phyloP scores from a whole-genome alignment of 1,284 basidiomycete species.

The Golubevia pallescens region DNA sequence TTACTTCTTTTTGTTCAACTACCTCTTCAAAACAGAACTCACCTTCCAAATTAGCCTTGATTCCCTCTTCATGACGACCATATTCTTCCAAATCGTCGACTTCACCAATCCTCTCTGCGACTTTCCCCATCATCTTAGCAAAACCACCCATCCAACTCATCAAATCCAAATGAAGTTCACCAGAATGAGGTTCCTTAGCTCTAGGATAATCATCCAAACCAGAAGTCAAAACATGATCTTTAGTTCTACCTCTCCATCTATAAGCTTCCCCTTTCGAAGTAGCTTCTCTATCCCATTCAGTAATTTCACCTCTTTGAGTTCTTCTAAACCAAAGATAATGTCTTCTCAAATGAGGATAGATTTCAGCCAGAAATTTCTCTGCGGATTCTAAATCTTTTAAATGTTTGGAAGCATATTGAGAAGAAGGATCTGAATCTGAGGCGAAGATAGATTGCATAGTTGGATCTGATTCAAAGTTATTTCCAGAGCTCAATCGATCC shows the following conservation, averaged over 20 bases:
- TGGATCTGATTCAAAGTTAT: conserved; percentile 11
- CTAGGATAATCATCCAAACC: conserved; percentile 61
- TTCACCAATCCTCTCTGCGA: conserved; percentile 34
- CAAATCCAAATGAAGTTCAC: conserved; percentile 58
- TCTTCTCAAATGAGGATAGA: conserved; percentile 47
- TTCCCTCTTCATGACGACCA: conserved; percentile 28
- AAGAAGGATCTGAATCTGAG: background rate
- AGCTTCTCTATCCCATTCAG: conserved; percentile 49
- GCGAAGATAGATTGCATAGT: background rate
- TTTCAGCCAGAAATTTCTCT: conserved; percentile 27
- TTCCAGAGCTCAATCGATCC: conserved; percentile 24
- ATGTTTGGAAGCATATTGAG: background rate
- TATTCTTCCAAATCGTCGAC: conserved; percentile 50
- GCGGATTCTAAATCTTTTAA: conserved; percentile 14
- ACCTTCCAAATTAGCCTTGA: conserved; percentile 47
- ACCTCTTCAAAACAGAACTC: conserved; percentile 3
- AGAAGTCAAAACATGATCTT: conserved; percentile 50
- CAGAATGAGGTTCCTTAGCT: conserved; percentile 47
- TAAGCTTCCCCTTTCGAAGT: conserved; percentile 42
- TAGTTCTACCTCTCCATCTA: conserved; percentile 53
- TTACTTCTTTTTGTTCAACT: background rate
- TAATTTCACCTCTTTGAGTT: conserved; percentile 53
- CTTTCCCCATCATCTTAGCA: conserved; percentile 51
- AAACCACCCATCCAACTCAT: conserved; percentile 59
- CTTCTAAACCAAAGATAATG: conserved; percentile 60